Evolutionary conservation across 2,329 filamentous ascomycete genomes (phyloP).

Genomic region (Fusarium pininemorale): DNA sequence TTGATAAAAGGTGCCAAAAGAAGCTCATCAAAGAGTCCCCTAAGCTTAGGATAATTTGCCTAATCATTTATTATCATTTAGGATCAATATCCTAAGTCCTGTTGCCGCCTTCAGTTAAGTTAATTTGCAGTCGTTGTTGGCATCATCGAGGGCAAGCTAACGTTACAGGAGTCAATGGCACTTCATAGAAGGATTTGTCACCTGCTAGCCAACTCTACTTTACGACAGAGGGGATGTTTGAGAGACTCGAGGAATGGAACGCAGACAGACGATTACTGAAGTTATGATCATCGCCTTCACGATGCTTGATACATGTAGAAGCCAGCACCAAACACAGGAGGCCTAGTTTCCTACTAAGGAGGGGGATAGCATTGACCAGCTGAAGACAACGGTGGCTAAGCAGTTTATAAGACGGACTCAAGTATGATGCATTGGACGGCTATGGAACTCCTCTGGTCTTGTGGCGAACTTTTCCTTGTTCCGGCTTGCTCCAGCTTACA

Average conservation of each 20-base stretch:
- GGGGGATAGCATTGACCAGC: neutral
- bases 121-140: neutral
- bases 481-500: neutral
- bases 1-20: no score
- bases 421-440: neutral
- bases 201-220: neutral
- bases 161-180: neutral
- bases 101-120: no score
- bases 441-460: neutral
- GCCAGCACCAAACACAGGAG: neutral
- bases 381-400: neutral
- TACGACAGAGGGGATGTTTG: neutral
- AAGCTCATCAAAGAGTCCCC: no score
- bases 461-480: neutral
- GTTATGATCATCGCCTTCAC: neutral
- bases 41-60: neutral
- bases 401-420: neutral
- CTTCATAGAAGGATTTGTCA: neutral
- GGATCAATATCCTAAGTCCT: neutral
- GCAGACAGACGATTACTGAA: neutral
- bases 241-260: neutral
- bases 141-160: neutral
- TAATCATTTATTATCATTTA: neutral
- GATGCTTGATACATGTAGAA: neutral
- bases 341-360: neutral